Evolutionary conservation across 371 early-diverging fungal species (phyloP), one percentile per base, ranked within the genome.

Genomic region (Rhizopus delemar): DNA sequence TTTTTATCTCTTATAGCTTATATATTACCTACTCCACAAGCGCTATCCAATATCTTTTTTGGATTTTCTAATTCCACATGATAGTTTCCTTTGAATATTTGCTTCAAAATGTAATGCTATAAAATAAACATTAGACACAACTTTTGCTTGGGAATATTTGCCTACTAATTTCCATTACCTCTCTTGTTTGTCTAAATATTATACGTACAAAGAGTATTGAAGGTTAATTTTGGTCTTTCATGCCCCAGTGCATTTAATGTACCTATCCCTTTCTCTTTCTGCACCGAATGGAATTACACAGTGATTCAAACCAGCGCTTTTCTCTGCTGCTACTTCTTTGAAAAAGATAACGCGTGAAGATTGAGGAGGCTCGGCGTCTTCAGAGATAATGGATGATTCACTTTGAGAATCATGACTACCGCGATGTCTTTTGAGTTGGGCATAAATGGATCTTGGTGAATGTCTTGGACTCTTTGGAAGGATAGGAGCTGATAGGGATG

Each of bases 181-280:
- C 63, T 60, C 68, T 59, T 57, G 63, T 63, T 60, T 68, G 68
- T 68, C 68, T 68, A 62, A 50, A 28, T 46, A 46, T 5, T 22
- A 3, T 33, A 45, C 46, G 29, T 45, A 45, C 41, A 56, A 36
- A 46, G 7, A 13, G 16, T 7, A 28, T 4, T 41, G 36, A 56
- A 34, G 32, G 41, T 32, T 33, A 34, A 8, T 4, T 8, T 15
- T 46, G 28, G n/a, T 5, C 69, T 73, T 66, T 31, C 67, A 58
- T 34, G 28, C 29, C 45, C 7, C 36, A 46, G 31, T 43, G 16
- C 29, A 28, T 38, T 9, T 34, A 32, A 2, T 35, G 54, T 63
- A 67, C 68, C 68, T 62, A 34, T 68, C 68, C 4, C 63, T 32
- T 46, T 68, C 68, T 31, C 57, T 68, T 50, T 68, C 68, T 38